Percentiles rank a stretch among this genome's conserved stretches.
These are phyloP conservation scores for Neotropicomus parvogracilis DNA, from an alignment of 1,284 basidiomycete genomes.

Conservation along the genomic window DNA sequence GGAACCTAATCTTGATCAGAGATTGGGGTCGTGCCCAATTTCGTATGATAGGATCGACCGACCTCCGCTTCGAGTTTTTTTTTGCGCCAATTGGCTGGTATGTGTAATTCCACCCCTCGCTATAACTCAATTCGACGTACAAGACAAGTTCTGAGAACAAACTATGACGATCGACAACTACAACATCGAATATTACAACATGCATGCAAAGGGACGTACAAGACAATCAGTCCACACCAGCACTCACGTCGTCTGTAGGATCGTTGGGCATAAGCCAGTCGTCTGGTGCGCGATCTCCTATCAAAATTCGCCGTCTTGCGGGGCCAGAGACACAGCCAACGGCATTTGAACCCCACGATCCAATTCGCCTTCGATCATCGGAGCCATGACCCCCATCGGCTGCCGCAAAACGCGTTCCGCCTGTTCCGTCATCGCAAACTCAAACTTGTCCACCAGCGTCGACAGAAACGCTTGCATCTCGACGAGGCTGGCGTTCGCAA, in stretches of 20 bases:
- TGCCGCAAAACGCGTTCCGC: slow-evolving; percentile 39
- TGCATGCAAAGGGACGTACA: too few relatives aligned
- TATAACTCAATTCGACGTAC: too few relatives aligned
- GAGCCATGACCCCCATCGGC: slow-evolving; percentile 41
- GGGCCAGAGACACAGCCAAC: slow-evolving; percentile 39
- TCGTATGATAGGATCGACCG: too few relatives aligned
- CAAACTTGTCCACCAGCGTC: slow-evolving; percentile 46
- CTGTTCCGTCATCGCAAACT: slow-evolving; percentile 41
- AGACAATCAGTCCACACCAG: too few relatives aligned
- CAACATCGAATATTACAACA: too few relatives aligned
- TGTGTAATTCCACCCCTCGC: too few relatives aligned
- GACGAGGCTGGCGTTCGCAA: slow-evolving; percentile 31
- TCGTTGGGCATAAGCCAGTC: background rate
- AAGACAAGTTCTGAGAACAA: too few relatives aligned
- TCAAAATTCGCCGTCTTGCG: slow-evolving; percentile 26
- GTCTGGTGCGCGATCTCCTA: background rate
- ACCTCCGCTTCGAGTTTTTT: too few relatives aligned
- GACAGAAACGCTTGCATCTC: slow-evolving; percentile 50
- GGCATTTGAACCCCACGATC: slow-evolving; percentile 49
- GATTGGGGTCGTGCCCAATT: too few relatives aligned
- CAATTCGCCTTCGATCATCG: slow-evolving; percentile 44
- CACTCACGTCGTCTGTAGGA: background rate
- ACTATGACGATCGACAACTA: too few relatives aligned
- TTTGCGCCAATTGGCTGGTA: too few relatives aligned
- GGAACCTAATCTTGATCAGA: too few relatives aligned